A percentile compares a stretch with the other conserved stretches of the same genome.
Evolutionary conservation across 2,329 filamentous ascomycete genomes (phyloP).

Genomic region (Macrophomina pseudophaseolina): DNA sequence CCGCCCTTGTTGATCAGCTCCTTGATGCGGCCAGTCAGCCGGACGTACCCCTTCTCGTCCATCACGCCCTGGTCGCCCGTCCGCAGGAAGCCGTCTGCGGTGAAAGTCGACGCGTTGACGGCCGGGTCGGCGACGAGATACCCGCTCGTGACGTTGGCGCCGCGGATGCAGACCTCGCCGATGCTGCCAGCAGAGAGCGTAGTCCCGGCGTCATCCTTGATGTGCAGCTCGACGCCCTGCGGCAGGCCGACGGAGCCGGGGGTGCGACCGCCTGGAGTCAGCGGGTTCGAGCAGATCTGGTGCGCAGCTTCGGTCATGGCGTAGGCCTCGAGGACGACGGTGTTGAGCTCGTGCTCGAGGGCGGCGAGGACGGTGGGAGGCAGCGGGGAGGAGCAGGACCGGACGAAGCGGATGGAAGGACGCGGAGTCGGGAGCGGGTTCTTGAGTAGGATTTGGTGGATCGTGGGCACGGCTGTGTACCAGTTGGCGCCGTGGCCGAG

Average conservation of each 20-base stretch:
- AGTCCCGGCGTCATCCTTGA: slow-evolving; percentile 69
- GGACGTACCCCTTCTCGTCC: slow-evolving; percentile 74
- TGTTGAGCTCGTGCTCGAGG: slow-evolving; percentile 70
- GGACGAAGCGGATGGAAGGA: slow-evolving; percentile 77
- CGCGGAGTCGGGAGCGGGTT: slow-evolving; percentile 66
- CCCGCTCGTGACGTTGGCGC: slow-evolving; percentile 76
- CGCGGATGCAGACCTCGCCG: slow-evolving; percentile 76
- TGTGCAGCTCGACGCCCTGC: slow-evolving; percentile 75
- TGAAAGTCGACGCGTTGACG: slow-evolving; percentile 68
- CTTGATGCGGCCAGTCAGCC: slow-evolving; percentile 82
- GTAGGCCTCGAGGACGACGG: slow-evolving; percentile 80
- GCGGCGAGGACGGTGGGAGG: slow-evolving; percentile 75
- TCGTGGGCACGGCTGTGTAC: slow-evolving; percentile 84
- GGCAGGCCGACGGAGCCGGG: slow-evolving; percentile 78
- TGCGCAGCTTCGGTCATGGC: slow-evolving; percentile 85
- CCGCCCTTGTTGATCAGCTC: slow-evolving; percentile 83
- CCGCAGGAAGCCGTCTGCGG: slow-evolving; percentile 73
- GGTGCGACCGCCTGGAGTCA: slow-evolving; percentile 66
- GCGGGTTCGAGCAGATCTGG: slow-evolving; percentile 69
- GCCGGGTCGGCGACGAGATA: slow-evolving; percentile 72
- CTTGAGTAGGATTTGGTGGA: slow-evolving; percentile 81
- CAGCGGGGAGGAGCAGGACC: slow-evolving; percentile 77
- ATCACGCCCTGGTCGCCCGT: slow-evolving; percentile 79
- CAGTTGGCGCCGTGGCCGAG: slow-evolving; percentile 72
- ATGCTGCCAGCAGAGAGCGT: slow-evolving; percentile 68